These are phyloP conservation scores for Petunia axillaris DNA, from an alignment of 257 asterid genomes.

Conservation along the genomic window DNA sequence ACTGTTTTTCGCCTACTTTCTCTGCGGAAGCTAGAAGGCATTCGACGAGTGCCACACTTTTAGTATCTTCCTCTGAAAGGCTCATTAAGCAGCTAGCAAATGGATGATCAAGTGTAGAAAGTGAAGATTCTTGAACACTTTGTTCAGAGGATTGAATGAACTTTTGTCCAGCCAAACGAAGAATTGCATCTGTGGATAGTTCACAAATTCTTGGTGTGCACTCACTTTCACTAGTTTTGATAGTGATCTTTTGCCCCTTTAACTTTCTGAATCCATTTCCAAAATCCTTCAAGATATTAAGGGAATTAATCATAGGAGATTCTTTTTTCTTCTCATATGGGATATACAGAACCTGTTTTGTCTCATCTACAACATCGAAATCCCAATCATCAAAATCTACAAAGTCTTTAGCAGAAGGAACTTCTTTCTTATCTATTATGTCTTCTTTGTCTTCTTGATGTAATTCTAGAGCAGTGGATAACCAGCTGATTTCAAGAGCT, in stretches of 20 bases:
- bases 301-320: slow-evolving; percentile 28
- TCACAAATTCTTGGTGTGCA: not conserved
- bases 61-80: slow-evolving; percentile 39
- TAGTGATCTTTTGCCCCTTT: slow-evolving; percentile 24
- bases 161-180: slow-evolving; percentile 55
- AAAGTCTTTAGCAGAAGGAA: slow-evolving; percentile 19
- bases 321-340: slow-evolving; percentile 23
- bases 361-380: slow-evolving; percentile 29
- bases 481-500: not conserved
- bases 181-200: slow-evolving; percentile 41
- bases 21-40: slow-evolving; percentile 56
- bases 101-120: slow-evolving; percentile 39
- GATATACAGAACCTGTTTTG: not conserved
- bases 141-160: slow-evolving; percentile 44
- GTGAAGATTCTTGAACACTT: slow-evolving; percentile 29
- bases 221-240: not conserved
- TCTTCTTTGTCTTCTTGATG: not conserved
- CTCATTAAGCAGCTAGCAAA: slow-evolving; percentile 34
- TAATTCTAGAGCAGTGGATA: not conserved
- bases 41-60: slow-evolving; percentile 45
- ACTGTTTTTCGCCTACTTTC: slow-evolving; percentile 43
- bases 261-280: slow-evolving; percentile 51
- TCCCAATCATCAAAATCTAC: slow-evolving; percentile 27
- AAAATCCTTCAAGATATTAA: slow-evolving; percentile 51
- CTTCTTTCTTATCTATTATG: not conserved